phyloP scores from a whole-genome alignment of 805 yeast species.

The Candida berthetii region DNA sequence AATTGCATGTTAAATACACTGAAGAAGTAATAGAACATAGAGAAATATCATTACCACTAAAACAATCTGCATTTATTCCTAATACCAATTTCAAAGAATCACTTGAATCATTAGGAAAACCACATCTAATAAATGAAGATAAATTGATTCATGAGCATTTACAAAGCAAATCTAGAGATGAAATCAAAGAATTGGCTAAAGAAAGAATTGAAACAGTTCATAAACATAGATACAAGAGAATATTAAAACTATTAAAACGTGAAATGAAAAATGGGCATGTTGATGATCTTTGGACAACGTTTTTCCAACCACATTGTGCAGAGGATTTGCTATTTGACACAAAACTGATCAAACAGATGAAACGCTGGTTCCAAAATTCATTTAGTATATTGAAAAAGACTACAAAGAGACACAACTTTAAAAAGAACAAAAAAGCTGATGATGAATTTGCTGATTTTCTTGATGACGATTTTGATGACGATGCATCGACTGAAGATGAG shows the following conservation, averaged over 20 bases:
- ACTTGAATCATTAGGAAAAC: too few relatives aligned
- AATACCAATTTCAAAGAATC: too few relatives aligned
- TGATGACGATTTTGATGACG: conserved; percentile 22
- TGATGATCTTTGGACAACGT: conserved; percentile 20
- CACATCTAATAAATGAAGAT: too few relatives aligned
- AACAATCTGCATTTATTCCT: background rate
- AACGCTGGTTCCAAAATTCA: conserved; percentile 25
- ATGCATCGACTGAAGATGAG: conserved; percentile 16
- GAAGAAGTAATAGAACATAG: conserved; percentile 2
- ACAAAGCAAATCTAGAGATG: background rate
- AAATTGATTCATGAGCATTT: too few relatives aligned
- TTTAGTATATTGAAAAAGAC: conserved; percentile 25
- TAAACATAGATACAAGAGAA: conserved; percentile 3
- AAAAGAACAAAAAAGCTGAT: conserved; percentile 14
- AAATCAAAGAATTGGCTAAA: background rate
- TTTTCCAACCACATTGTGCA: conserved; percentile 22
- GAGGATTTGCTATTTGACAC: conserved; percentile 24
- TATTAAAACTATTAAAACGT: background rate
- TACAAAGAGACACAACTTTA: conserved; percentile 26
- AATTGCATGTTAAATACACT: conserved; percentile 10
- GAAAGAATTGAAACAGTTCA: background rate
- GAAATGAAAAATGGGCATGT: background rate
- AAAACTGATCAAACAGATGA: conserved; percentile 12
- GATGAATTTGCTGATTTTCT: conserved; percentile 28
- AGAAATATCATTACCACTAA: conserved; percentile 1